phyloP scores from a whole-genome alignment of 371 early-diverging fungal genomes.

The Syncephalis fuscata region DNA sequence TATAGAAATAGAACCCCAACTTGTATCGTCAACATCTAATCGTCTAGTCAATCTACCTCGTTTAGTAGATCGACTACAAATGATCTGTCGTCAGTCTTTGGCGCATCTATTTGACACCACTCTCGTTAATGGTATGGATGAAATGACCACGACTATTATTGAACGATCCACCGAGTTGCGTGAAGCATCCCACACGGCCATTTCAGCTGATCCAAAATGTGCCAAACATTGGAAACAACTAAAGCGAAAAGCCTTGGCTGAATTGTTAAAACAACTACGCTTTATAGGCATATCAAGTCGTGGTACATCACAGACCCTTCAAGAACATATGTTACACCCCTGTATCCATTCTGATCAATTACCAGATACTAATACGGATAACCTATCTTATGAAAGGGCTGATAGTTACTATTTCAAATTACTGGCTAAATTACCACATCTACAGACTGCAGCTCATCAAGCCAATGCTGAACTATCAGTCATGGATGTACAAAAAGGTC shows the following conservation, averaged over 20 bases:
- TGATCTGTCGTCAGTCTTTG: too few species aligned
- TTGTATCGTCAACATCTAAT: too few species aligned
- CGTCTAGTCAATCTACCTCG: neutral
- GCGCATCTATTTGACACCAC: too few species aligned
- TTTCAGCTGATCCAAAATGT: conserved; percentile 43
- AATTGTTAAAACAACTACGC: conserved; percentile 65
- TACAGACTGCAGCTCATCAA: conserved; percentile 34
- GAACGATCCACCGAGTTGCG: conserved; percentile 35
- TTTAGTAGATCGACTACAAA: neutral
- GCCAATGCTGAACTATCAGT: conserved; percentile 51
- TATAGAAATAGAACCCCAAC: too few species aligned
- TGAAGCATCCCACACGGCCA: conserved; percentile 38
- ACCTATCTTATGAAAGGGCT: conserved; percentile 40
- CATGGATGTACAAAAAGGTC: conserved; percentile 46
- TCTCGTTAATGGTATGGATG: conserved; percentile 12
- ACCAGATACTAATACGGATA: neutral
- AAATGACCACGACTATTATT: conserved; percentile 27
- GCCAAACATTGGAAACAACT: conserved; percentile 30
- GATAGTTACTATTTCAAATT: conserved; percentile 55
- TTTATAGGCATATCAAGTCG: conserved; percentile 43
- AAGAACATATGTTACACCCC: conserved; percentile 9
- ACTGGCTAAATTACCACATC: conserved; percentile 45
- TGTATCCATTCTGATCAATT: conserved; percentile 15
- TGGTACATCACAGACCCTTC: conserved; percentile 13
- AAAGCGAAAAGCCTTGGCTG: conserved; percentile 75